These are phyloP conservation scores for Diaporthe humulicola DNA, from an alignment of 2,329 filamentous ascomycete genomes.

Conservation along the genomic window DNA sequence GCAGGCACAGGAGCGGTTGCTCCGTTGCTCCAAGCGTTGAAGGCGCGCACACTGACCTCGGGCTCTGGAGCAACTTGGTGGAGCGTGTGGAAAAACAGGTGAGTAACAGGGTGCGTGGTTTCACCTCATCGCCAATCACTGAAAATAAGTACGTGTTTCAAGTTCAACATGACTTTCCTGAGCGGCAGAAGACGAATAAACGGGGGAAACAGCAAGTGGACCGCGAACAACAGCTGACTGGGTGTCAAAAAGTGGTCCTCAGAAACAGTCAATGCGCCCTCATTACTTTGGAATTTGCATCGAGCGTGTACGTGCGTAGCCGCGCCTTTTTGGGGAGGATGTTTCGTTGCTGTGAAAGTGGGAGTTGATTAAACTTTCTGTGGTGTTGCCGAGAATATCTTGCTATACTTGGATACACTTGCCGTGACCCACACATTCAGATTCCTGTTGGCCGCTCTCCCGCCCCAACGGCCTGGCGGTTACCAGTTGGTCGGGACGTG, in stretches of 20 bases:
- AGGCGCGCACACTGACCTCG: slow-evolving; percentile 11
- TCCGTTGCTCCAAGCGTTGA: slow-evolving; percentile 1
- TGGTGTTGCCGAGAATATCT: neutral
- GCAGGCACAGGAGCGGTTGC: neutral
- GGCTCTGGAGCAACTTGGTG: slow-evolving; percentile 5
- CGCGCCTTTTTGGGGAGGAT: neutral
- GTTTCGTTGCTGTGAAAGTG: slow-evolving; percentile 14
- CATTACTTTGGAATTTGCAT: slow-evolving; percentile 21
- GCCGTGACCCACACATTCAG: slow-evolving; percentile 14
- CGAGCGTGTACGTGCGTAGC: neutral
- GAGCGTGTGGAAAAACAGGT: slow-evolving; percentile 13
- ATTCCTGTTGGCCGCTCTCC: slow-evolving; percentile 15
- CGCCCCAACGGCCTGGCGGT: slow-evolving; percentile 29
- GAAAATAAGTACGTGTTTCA: slow-evolving; percentile 29
- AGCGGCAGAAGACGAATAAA: neutral
- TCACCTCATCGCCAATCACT: slow-evolving; percentile 16
- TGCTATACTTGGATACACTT: neutral
- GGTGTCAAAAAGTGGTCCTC: slow-evolving; percentile 32
- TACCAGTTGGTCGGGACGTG: slow-evolving; percentile 32
- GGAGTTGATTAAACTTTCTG: neutral
- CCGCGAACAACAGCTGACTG: slow-evolving; percentile 5
- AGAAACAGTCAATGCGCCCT: slow-evolving; percentile 24
- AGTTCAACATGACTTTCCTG: slow-evolving; percentile 4
- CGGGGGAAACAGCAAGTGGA: slow-evolving; percentile 8
- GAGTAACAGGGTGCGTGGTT: neutral